Evolutionary conservation across 805 yeast species (phyloP).

Genomic region (Zygoascus flipseniorum): DNA sequence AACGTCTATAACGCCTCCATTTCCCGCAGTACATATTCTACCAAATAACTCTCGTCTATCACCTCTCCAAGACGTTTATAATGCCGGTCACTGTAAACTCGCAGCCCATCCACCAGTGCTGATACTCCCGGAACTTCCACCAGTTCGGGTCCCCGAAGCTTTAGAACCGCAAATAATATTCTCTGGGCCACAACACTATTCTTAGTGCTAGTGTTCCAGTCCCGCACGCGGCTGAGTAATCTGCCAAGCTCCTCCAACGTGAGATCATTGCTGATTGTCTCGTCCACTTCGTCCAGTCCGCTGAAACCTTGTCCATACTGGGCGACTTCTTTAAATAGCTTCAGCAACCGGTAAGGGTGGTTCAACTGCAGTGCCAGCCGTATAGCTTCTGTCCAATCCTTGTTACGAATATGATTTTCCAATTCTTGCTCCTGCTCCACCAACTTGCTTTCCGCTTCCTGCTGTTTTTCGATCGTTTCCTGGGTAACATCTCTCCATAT

Average conservation of each 20-base stretch:
- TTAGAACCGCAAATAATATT: conserved; percentile 56
- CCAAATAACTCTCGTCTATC: conserved; percentile 73
- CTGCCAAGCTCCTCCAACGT: conserved; percentile 49
- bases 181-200: conserved; percentile 76
- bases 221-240: conserved; percentile 70
- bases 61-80: conserved; percentile 65
- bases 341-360: conserved; percentile 83
- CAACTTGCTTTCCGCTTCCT: conserved; percentile 43
- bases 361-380: conserved; percentile 75
- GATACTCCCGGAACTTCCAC: conserved; percentile 61
- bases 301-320: conserved; percentile 41
- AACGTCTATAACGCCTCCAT: conserved; percentile 26
- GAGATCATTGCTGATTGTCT: conserved; percentile 44
- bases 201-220: conserved; percentile 89
- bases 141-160: conserved; percentile 39
- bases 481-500: conserved; percentile 86
- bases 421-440: conserved; percentile 88
- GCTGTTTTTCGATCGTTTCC: conserved; percentile 48
- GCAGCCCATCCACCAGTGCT: conserved; percentile 58
- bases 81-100: conserved; percentile 89
- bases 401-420: conserved; percentile 58
- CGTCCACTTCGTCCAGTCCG: conserved; percentile 57
- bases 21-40: conserved; percentile 77
- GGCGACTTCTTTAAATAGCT: conserved; percentile 55
- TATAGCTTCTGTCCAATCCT: conserved; percentile 87